Evolutionary conservation across 2,329 filamentous ascomycete species (phyloP), one percentile per base, ranked within the genome.

Genomic region (Hypomyces rosellus): DNA sequence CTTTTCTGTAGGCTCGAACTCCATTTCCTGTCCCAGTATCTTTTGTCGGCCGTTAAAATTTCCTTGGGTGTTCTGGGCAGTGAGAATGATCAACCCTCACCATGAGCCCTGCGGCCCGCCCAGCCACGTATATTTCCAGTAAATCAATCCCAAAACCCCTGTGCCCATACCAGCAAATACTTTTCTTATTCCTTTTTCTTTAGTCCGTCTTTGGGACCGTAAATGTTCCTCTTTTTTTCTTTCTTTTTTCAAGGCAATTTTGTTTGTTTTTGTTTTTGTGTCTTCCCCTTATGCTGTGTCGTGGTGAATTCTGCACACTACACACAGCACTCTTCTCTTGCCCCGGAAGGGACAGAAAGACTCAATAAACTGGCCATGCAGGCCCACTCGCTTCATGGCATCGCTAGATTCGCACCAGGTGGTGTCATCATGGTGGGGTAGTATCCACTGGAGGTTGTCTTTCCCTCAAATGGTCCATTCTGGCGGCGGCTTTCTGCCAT

Each of bases 381-480:
- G 9, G 9, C 6, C 25, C 9, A 30, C 8, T 30, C 25, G 6
- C 8, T 22, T 59, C 50, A 65, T 51, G 60, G 57, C 60, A 67
- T 64, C 43, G 68, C 69, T 61, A 76, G 70, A 55, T 72, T 71
- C 62, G 75, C 71, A 25, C 73, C 72, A 1, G 75, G 72, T 20
- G 75, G 74, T 6, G 73, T 66, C 39, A 53, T 20, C 38, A 53
- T 50, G 14, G 46, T 50, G 30, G 78, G 78, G 54, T 81, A 82
- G 55, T 77, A 80, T 13, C 77, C 77, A 18, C 64, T 65, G 5
- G 77, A 78, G 40, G 65, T 73, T 9, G 72, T 40, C 57, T 80
- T 81, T 50, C 74, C 74, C 48, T 81, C 77, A 54, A 77, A 81
- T 9, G 74, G 71, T 14, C 72, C 73, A 53, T 76, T 59, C 25